Conservation (phyloP, 1,284 basidiomycete genomes). For the Apiotrichum siamense region DNA sequence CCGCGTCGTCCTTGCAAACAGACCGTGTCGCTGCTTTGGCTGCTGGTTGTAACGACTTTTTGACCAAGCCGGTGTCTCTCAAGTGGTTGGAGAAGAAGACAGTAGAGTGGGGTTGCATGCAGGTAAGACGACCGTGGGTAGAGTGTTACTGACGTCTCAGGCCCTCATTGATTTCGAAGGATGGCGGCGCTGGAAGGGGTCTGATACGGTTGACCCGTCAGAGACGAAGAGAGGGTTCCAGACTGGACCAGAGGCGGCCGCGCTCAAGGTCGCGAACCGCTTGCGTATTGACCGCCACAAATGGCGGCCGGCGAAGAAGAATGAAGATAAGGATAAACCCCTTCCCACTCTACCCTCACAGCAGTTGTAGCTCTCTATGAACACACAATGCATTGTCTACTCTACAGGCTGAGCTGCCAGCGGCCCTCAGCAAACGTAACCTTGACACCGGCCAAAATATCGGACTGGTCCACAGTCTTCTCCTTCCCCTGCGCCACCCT, state of each 20-base stretch:
- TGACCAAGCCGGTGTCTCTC: slow-evolving; percentile 93
- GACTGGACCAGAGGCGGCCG: slow-evolving; percentile 38
- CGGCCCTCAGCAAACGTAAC: slow-evolving; percentile 28
- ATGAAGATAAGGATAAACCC: slow-evolving; percentile 13
- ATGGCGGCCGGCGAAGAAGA: slow-evolving; percentile 2
- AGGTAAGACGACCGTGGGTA: slow-evolving; percentile 26
- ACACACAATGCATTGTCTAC: slow-evolving; percentile 14
- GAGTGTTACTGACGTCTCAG: slow-evolving; percentile 21
- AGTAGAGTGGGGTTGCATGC: slow-evolving; percentile 80
- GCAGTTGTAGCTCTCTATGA: slow-evolving; percentile 10
- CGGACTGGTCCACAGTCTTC: slow-evolving; percentile 22
- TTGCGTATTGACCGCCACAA: slow-evolving; percentile 39
- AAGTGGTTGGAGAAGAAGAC: slow-evolving; percentile 98
- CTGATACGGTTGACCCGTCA: slow-evolving; percentile 22
- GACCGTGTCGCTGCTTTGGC: slow-evolving; percentile 94
- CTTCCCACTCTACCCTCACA: slow-evolving; percentile 17
- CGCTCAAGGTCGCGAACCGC: slow-evolving; percentile 35
- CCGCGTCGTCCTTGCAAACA: slow-evolving; percentile 83
- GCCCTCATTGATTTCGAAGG: slow-evolving; percentile 49
- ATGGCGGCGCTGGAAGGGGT: slow-evolving; percentile 44
- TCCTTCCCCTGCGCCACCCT: slow-evolving; percentile 27
- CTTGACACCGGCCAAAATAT: slow-evolving; percentile 28
- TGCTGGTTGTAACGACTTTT: slow-evolving; percentile 97
- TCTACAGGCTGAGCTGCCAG: slow-evolving; percentile 24
- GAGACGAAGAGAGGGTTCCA: slow-evolving; percentile 42